A percentile compares a stretch with the other conserved stretches of the same genome.
Conservation (phyloP, 164 flowering plant species). For the Vitis cinerea region DNA sequence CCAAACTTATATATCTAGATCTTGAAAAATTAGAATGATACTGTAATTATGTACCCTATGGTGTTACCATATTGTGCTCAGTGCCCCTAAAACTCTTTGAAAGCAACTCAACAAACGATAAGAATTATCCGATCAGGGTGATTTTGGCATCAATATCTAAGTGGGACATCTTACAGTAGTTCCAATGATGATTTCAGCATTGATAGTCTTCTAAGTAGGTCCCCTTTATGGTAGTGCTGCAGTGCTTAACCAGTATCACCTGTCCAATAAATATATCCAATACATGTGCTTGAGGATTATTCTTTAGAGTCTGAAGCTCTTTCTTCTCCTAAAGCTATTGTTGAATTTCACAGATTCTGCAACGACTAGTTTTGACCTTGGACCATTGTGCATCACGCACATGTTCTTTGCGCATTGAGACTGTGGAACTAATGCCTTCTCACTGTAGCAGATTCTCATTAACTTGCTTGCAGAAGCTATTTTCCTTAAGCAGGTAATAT, state of each 20-base stretch:
- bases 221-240: not conserved
- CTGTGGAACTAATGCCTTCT: conserved; percentile 84
- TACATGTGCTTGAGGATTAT: not conserved
- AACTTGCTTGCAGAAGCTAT: conserved; percentile 85
- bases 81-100: not conserved
- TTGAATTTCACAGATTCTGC: conserved; percentile 51
- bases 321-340: not conserved
- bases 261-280: not conserved
- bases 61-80: not conserved
- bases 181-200: not conserved
- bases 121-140: no score
- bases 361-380: conserved; percentile 71
- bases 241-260: not conserved
- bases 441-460: conserved; percentile 95
- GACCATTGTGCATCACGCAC: conserved; percentile 99
- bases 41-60: not conserved
- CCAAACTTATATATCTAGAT: not conserved
- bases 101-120: not conserved
- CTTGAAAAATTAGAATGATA: not conserved
- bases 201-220: not conserved
- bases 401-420: conserved; percentile 81
- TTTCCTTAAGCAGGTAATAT: conserved; percentile 80
- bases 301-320: not conserved
- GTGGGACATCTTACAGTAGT: no score
- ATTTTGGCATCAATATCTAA: not conserved